Percentiles rank a stretch among this genome's conserved stretches.
These are phyloP conservation scores for Sporothrix humicola DNA, from an alignment of 2,329 filamentous ascomycete species.

Conservation along the genomic window DNA sequence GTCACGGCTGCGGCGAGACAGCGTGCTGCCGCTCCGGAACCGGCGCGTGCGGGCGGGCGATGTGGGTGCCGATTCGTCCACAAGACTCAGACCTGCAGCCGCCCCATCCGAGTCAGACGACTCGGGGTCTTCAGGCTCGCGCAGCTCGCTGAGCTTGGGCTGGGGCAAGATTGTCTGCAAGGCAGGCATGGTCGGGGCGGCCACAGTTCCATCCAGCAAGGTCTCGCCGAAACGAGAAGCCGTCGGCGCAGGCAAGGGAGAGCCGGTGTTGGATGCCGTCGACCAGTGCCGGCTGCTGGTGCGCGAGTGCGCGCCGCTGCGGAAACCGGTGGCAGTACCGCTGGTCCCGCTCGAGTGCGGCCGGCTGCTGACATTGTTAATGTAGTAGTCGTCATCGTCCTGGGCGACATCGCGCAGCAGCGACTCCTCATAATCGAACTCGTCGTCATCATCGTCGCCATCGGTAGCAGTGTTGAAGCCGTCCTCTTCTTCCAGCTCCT, in stretches of 20 bases:
- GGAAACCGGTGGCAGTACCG: too few relatives aligned
- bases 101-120: constrained; percentile 26
- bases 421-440: constrained; percentile 34
- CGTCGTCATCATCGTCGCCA: constrained; percentile 20
- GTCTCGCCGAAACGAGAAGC: constrained; percentile 21
- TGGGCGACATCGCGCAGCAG: constrained; percentile 21
- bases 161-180: background rate
- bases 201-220: background rate
- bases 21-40: constrained; percentile 33
- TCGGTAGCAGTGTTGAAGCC: background rate
- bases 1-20: constrained; percentile 10
- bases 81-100: background rate
- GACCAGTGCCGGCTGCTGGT: constrained; percentile 13
- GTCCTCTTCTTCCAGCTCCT: constrained; percentile 29
- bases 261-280: background rate
- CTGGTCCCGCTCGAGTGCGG: constrained; percentile 17
- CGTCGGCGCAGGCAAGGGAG: background rate
- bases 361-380: constrained; percentile 24
- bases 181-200: background rate
- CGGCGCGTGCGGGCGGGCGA: constrained; percentile 29
- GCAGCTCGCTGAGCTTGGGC: constrained; percentile 4
- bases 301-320: background rate
- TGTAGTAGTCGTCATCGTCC: constrained; percentile 30
- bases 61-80: constrained; percentile 16
- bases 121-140: constrained; percentile 34